Percentiles rank a stretch among this genome's conserved stretches.
Conservation (phyloP, 805 yeast genomes). For the Lipomyces yamanashiensis region DNA sequence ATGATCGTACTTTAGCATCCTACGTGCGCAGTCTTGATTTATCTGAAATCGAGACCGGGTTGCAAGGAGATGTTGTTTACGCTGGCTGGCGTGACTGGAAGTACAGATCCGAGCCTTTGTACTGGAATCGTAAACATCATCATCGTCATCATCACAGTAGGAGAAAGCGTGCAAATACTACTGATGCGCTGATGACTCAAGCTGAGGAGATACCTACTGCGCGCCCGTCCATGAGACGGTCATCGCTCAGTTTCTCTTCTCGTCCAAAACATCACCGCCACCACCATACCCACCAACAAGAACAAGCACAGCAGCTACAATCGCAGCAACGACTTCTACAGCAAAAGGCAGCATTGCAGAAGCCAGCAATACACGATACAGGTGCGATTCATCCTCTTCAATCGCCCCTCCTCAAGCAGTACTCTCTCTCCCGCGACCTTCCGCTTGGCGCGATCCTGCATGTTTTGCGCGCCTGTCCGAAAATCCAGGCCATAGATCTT, state of each 20-base stretch:
- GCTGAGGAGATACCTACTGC: background rate
- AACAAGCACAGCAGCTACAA: background rate
- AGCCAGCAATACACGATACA: background rate
- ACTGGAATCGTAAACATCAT: conserved; percentile 30
- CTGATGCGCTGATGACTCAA: background rate
- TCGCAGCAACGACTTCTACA: background rate
- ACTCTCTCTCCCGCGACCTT: conserved; percentile 70
- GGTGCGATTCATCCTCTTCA: conserved; percentile 45
- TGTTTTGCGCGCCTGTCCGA: conserved; percentile 67
- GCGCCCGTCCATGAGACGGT: background rate
- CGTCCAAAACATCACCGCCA: conserved; percentile 1
- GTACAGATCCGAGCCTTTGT: conserved; percentile 65
- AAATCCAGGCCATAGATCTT: conserved; percentile 60
- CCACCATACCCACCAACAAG: background rate
- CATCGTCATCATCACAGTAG: conserved; percentile 35
- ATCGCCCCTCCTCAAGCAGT: conserved; percentile 59
- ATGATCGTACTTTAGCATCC: conserved; percentile 59
- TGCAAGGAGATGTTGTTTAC: conserved; percentile 39
- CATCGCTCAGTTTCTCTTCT: conserved; percentile 14
- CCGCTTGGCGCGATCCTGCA: conserved; percentile 80
- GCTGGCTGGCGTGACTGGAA: conserved; percentile 97
- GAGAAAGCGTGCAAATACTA: conserved; percentile 10
- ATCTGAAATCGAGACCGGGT: conserved; percentile 48
- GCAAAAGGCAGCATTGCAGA: background rate
- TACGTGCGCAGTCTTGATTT: conserved; percentile 64